Conservation (phyloP, 257 asterid species). For the Nicotiana tabacum region DNA sequence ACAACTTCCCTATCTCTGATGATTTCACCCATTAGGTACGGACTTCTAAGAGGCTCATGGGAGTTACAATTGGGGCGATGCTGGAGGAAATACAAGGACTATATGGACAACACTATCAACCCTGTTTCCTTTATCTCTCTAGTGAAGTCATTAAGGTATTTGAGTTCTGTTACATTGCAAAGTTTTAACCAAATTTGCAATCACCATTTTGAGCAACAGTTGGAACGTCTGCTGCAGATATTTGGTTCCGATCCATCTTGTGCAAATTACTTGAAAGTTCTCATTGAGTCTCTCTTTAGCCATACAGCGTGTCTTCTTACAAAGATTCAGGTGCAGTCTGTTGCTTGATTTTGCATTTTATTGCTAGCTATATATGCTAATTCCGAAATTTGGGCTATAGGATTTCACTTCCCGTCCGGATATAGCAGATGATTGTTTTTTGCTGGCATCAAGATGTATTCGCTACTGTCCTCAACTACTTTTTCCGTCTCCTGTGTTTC, state of each 20-base stretch:
- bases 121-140: conserved; percentile 90
- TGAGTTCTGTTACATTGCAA: neutral
- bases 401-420: conserved; percentile 88
- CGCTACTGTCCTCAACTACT: conserved; percentile 96
- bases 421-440: conserved; percentile 93
- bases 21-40: conserved; percentile 50
- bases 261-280: conserved; percentile 66
- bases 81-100: conserved; percentile 91
- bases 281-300: conserved; percentile 88
- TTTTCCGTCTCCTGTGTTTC: conserved; percentile 74
- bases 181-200: neutral
- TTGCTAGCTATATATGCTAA: conserved; percentile 14
- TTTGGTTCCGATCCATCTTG: conserved; percentile 96
- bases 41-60: conserved; percentile 88
- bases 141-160: conserved; percentile 95
- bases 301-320: conserved; percentile 71
- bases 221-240: conserved; percentile 46
- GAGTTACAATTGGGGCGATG: conserved; percentile 86
- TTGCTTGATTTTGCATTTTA: neutral
- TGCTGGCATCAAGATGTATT: conserved; percentile 95
- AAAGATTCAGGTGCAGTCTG: conserved; percentile 51
- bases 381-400: conserved; percentile 24
- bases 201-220: conserved; percentile 14
- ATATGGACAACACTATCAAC: conserved; percentile 77
- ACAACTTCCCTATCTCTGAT: neutral